phyloP scores from a whole-genome alignment of 371 early-diverging fungal genomes.

The Mucor circinelloides region DNA sequence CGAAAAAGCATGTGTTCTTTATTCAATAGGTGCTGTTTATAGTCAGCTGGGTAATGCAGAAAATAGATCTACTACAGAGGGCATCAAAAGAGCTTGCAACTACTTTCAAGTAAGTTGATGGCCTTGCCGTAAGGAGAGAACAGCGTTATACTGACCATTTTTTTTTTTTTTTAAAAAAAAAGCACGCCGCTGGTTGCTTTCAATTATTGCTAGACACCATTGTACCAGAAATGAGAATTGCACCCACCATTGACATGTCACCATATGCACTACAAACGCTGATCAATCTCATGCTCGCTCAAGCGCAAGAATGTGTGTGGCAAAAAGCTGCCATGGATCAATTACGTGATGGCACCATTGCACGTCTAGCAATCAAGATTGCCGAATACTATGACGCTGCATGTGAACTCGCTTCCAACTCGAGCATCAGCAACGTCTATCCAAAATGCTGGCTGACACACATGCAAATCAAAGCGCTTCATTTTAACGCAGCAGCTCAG shows the following conservation, averaged over 20 bases:
- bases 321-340: constrained; percentile 80
- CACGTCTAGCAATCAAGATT: constrained; percentile 76
- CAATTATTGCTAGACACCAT: constrained; percentile 60
- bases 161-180: too few species aligned
- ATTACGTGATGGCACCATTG: constrained; percentile 75
- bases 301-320: constrained; percentile 92
- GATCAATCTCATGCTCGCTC: constrained; percentile 81
- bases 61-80: constrained; percentile 69
- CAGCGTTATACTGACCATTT: too few species aligned
- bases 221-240: constrained; percentile 58
- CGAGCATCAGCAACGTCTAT: constrained; percentile 52
- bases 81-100: constrained; percentile 75
- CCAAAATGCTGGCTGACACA: constrained; percentile 64
- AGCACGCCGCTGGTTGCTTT: constrained; percentile 86
- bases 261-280: constrained; percentile 62
- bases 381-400: constrained; percentile 76
- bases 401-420: constrained; percentile 61
- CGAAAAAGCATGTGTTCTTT: constrained; percentile 83
- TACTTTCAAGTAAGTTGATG: constrained; percentile 76
- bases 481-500: constrained; percentile 79
- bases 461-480: constrained; percentile 69
- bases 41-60: constrained; percentile 76
- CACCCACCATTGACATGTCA: constrained; percentile 62
- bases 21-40: constrained; percentile 84
- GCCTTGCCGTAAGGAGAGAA: not conserved